Base-by-base conservation (phyloP, 2,329 filamentous ascomycete genomes). In the Fusarium musae region DNA sequence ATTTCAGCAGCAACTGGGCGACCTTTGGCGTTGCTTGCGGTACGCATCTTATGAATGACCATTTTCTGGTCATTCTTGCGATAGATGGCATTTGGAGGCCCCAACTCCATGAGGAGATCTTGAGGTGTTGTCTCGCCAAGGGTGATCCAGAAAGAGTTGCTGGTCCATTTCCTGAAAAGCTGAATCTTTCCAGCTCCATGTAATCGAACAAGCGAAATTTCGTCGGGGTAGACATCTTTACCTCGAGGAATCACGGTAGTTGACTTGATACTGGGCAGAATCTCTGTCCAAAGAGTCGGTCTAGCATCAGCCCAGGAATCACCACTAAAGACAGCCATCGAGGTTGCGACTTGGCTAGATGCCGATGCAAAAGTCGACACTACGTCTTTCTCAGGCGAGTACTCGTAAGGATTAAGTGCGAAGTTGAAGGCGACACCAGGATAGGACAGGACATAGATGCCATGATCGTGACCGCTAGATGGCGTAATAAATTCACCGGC, bases 341-440 rank as follows among this genome's bases (percentile, higher is more conserved):
- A 94, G 0, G 88, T 92, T 4, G 96, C 95, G 11, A 93, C 89
- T 54, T 92, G 90, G 60, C 92, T 93, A 23, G 92, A 90, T 0
- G 93, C 90, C 0, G 94, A 93, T 1, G 94, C 95, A 21, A 98
- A 87, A 42, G 98, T 84, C 2, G 94, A 92, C 36, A 98, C 95
- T 70, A 97, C 95, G 79, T 98, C 95, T 78, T 91, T 92, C 56
- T 86, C 83, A 2, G 92, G 88, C 7, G 93, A 93, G 86, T 94
- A 98, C 28, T 91, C 89, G 2, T 92, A 91, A 65, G 89, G 85
- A 56, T 91, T 88, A 36, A 98, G 85, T 2, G 94, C 91, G 74
- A 99, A 99, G 42, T 93, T 95, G 80, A 98, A 98, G 1, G 96
- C 94, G 36, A 99, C 91, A 1, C 96, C 96, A 2, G 96, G 95